Conservation (phyloP, 768 basidiomycete species). For the Amyloporia xantha region DNA sequence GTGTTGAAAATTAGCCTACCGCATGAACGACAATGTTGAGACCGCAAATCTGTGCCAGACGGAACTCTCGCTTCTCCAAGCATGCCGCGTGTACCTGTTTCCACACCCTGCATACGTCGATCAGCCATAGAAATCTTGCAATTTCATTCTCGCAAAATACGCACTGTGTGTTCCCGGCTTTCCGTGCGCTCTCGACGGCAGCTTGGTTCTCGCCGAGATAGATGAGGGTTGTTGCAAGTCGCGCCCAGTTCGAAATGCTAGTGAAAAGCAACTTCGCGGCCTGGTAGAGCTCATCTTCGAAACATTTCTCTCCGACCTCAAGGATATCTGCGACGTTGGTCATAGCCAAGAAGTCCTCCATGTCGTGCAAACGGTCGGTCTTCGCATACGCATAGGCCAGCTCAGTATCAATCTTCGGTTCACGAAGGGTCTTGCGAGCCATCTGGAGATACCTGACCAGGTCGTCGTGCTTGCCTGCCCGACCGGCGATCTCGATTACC, state of each 20-base stretch:
- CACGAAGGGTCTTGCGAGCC: conserved; percentile 94
- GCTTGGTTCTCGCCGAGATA: conserved; percentile 98
- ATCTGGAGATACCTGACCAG: conserved; percentile 97
- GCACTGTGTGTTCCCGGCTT: conserved; percentile 97
- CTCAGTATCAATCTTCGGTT: conserved; percentile 97
- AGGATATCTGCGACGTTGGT: conserved; percentile 97
- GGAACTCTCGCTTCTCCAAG: conserved; percentile 96
- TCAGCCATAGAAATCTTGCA: too few relatives aligned
- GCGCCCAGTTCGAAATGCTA: conserved; percentile 98
- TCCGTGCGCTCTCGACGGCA: conserved; percentile 98
- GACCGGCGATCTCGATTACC: conserved; percentile 93
- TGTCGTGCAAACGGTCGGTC: conserved; percentile 94
- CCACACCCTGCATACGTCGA: conserved; percentile 68
- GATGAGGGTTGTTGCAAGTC: conserved; percentile 95
- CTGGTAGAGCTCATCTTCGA: conserved; percentile 96
- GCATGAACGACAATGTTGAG: conserved; percentile 96
- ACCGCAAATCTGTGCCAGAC: conserved; percentile 97
- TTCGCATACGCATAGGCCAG: conserved; percentile 98
- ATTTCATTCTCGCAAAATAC: conserved; percentile 21
- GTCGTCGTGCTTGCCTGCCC: conserved; percentile 88
- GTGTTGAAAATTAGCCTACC: conserved; percentile 22
- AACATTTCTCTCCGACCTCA: conserved; percentile 98
- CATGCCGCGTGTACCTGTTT: conserved; percentile 99
- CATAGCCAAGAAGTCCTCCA: conserved; percentile 99
- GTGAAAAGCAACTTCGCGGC: conserved; percentile 93